phyloP scores from a whole-genome alignment of 2,329 filamentous ascomycete genomes.

The Calonectria naviculata region DNA sequence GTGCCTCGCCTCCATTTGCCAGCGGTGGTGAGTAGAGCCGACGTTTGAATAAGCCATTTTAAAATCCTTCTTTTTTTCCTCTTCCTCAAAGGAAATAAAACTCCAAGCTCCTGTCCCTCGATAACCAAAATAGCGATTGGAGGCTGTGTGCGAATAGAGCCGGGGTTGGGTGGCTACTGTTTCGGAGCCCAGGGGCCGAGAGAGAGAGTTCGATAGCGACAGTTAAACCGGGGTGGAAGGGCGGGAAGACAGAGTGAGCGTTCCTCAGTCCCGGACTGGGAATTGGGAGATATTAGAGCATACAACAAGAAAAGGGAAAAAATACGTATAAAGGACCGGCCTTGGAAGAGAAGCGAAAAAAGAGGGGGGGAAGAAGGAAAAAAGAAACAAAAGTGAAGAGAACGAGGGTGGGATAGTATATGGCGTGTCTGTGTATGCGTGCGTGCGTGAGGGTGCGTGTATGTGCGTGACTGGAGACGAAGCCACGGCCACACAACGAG shows the following conservation, averaged over 20 bases:
- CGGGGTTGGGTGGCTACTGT: not conserved
- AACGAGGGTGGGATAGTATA: constrained; percentile 25
- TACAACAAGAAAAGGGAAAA: constrained; percentile 2
- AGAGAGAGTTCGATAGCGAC: constrained; percentile 21
- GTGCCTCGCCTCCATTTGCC: constrained; percentile 32
- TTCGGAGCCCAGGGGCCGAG: not conserved
- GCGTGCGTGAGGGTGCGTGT: not conserved
- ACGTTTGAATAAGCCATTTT: constrained; percentile 26
- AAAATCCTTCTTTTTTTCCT: not conserved
- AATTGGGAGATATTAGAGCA: constrained; percentile 29
- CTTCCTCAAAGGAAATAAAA: too few species aligned
- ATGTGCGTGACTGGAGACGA: not conserved
- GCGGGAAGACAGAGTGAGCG: not conserved
- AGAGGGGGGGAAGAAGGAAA: constrained; percentile 26
- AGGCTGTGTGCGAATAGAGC: not conserved
- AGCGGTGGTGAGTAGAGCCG: constrained; percentile 28
- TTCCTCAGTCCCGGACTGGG: constrained; percentile 37
- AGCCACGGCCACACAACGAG: not conserved
- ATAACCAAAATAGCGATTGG: not conserved
- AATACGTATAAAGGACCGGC: constrained; percentile 34
- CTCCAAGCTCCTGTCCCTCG: too few species aligned
- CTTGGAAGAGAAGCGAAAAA: constrained; percentile 36
- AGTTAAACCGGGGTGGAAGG: not conserved
- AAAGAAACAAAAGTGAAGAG: constrained; percentile 28
- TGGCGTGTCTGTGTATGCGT: not conserved